A percentile compares a stretch with the other conserved stretches of the same genome.
These are phyloP conservation scores for Salvia splendens DNA, from an alignment of 257 asterid genomes.

Conservation along the genomic window DNA sequence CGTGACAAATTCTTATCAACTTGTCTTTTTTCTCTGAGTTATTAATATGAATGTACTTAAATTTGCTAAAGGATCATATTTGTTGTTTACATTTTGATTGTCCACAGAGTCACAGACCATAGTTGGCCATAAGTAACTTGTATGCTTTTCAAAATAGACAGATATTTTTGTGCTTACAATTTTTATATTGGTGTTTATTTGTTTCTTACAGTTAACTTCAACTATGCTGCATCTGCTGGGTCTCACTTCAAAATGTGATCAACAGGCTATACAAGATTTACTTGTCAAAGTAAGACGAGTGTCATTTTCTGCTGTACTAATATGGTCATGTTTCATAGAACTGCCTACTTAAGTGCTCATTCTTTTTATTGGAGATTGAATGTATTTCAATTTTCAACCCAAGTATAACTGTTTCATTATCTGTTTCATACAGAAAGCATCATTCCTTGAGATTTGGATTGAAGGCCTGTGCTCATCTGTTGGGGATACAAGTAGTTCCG, in stretches of 20 bases:
- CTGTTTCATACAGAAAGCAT: constrained; percentile 55
- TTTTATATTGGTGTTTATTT: constrained; percentile 15
- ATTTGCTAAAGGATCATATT: no score
- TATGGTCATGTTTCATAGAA: constrained; percentile 8
- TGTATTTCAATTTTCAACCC: no score
- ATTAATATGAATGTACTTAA: constrained; percentile 13
- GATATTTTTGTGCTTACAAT: constrained; percentile 6
- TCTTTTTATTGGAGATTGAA: not conserved
- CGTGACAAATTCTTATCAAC: constrained; percentile 27
- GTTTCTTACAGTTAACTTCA: constrained; percentile 71
- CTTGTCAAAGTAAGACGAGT: constrained; percentile 65
- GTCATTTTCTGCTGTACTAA: not conserved
- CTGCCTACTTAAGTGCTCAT: not conserved
- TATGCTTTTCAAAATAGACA: not conserved
- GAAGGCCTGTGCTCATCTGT: constrained; percentile 62
- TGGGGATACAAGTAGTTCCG: constrained; percentile 47
- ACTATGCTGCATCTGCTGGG: constrained; percentile 87
- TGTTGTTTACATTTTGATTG: not conserved
- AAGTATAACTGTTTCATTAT: constrained; percentile 11
- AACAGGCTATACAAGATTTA: constrained; percentile 56
- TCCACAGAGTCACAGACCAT: constrained; percentile 13
- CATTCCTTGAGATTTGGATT: constrained; percentile 79
- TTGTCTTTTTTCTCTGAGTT: constrained; percentile 20
- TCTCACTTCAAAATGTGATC: constrained; percentile 62
- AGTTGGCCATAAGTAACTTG: not conserved